phyloP scores from a whole-genome alignment of 2,329 filamentous ascomycete species.

The Xylaria hypoxylon region DNA sequence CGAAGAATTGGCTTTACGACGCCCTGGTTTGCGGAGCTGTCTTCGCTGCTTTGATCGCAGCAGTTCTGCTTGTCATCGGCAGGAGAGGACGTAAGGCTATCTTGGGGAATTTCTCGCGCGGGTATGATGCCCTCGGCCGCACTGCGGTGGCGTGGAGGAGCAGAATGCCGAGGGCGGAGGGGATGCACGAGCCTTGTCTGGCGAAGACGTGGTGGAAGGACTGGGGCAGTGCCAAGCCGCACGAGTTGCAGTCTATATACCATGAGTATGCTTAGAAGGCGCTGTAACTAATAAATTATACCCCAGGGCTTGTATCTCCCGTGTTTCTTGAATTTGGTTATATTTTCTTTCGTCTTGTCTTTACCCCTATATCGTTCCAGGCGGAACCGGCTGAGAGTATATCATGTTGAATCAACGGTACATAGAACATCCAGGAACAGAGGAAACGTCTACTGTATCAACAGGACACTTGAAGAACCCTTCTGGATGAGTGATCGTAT shows the following conservation, averaged over 20 bases:
- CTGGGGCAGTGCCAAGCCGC: conserved; percentile 32
- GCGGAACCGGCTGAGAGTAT: no score
- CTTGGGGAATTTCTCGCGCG: conserved; percentile 23
- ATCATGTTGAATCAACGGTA: no score
- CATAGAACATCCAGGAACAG: no score
- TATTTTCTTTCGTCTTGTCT: no score
- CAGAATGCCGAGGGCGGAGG: neutral
- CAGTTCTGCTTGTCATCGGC: conserved; percentile 21
- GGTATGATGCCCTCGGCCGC: conserved; percentile 13
- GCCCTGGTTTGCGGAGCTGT: conserved; percentile 11
- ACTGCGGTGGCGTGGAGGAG: neutral
- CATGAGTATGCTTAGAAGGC: conserved; percentile 16
- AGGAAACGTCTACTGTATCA: no score
- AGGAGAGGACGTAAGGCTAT: conserved; percentile 28
- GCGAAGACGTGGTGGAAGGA: conserved; percentile 27
- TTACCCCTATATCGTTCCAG: no score
- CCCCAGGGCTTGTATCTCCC: neutral
- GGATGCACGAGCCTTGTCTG: neutral
- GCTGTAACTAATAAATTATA: conserved; percentile 17
- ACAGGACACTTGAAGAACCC: no score
- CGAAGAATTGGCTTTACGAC: conserved; percentile 9
- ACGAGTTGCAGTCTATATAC: conserved; percentile 38
- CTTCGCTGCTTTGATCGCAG: neutral
- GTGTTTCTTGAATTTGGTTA: no score
- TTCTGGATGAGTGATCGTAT: no score